phyloP scores from a whole-genome alignment of 208 protist genomes.

The Porcisia deanei region DNA sequence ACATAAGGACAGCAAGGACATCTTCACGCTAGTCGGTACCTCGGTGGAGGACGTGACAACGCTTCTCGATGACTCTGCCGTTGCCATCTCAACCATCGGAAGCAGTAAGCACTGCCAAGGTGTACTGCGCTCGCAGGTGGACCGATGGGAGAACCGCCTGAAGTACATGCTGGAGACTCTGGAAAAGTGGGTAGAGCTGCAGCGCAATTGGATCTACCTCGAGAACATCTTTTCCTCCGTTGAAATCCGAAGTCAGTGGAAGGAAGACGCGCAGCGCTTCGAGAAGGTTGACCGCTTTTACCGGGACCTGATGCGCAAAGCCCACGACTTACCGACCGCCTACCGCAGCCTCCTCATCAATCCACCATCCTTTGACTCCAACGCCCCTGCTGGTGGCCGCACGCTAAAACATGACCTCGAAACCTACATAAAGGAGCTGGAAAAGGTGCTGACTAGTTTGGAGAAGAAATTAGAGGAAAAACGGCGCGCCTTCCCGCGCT shows the following conservation, averaged over 20 bases:
- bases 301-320: conserved; percentile 94
- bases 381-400: conserved; percentile 43
- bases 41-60: conserved; percentile 94
- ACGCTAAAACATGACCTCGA: conserved; percentile 86
- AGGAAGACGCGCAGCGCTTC: conserved; percentile 95
- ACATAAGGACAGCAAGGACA: conserved; percentile 94
- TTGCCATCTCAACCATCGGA: conserved; percentile 93
- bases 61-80: conserved; percentile 91
- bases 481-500: conserved; percentile 95
- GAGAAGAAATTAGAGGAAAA: conserved; percentile 97
- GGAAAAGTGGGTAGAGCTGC: conserved; percentile 94
- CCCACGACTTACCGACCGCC: conserved; percentile 90
- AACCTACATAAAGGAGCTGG: conserved; percentile 92
- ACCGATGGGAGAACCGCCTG: conserved; percentile 94
- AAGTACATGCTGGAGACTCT: conserved; percentile 94
- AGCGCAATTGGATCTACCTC: conserved; percentile 97
- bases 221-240: conserved; percentile 96
- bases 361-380: conserved; percentile 69
- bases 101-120: conserved; percentile 93
- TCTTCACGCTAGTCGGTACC: conserved; percentile 88
- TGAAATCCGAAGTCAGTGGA: conserved; percentile 97
- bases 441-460: conserved; percentile 94
- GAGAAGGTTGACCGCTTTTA: conserved; percentile 94
- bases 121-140: conserved; percentile 91
- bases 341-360: conserved; percentile 91